These are phyloP conservation scores for Microdochium nivale DNA, from an alignment of 2,329 filamentous ascomycete species.

Conservation along the genomic window DNA sequence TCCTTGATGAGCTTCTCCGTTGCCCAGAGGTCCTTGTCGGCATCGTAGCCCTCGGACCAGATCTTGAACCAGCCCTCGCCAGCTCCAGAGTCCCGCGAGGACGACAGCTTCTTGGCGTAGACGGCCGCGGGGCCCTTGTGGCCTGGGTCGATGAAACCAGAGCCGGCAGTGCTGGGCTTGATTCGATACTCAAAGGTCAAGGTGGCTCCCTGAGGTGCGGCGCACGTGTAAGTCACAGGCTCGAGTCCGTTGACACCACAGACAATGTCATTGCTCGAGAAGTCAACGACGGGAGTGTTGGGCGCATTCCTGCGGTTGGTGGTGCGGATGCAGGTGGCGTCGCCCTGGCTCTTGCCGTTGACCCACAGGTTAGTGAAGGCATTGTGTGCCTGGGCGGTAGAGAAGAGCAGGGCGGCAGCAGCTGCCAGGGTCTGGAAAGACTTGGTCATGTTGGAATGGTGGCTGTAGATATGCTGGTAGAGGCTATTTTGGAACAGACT, in stretches of 20 bases:
- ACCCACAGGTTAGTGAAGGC: constrained; percentile 8
- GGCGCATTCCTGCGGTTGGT: constrained; percentile 2
- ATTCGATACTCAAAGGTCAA: constrained; percentile 7
- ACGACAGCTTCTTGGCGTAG: constrained; percentile 4
- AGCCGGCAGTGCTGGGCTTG: constrained; percentile 2
- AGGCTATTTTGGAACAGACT: no score
- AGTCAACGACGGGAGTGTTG: constrained; percentile 6
- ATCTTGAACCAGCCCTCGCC: constrained; percentile 9
- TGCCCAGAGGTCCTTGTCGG: constrained; percentile 11
- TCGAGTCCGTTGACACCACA: constrained; percentile 4
- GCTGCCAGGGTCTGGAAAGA: constrained; percentile 1
- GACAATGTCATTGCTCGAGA: constrained; percentile 4
- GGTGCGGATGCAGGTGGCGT: constrained; percentile 6
- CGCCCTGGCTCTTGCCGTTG: constrained; percentile 3
- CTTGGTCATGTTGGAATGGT: neutral
- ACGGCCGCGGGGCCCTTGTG: constrained; percentile 7
- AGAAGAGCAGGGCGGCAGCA: constrained; percentile 8
- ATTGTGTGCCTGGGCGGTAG: constrained; percentile 2
- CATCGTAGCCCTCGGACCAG: constrained; percentile 12
- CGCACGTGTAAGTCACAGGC: constrained; percentile 3
- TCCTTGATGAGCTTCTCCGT: constrained; percentile 30
- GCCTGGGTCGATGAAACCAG: constrained; percentile 5
- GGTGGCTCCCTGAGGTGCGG: constrained; percentile 2
- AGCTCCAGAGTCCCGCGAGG: neutral
- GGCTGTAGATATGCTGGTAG: no score